phyloP scores from a whole-genome alignment of 768 basidiomycete genomes.

The Hericium erinaceus region DNA sequence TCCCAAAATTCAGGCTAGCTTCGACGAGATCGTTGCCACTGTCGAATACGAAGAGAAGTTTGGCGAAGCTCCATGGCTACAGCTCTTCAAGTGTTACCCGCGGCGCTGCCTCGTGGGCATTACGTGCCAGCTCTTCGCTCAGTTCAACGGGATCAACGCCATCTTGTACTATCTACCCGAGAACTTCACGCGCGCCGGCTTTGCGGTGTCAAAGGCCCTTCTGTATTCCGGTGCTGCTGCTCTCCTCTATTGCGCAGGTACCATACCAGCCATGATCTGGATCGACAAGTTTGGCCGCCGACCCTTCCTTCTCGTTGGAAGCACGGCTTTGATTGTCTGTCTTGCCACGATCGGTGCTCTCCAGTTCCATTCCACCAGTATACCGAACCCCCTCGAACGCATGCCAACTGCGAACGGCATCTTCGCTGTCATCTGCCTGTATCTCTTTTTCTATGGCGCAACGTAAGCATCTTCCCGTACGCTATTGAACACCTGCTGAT shows the following conservation, averaged over 20 bases:
- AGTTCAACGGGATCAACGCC: slow-evolving; percentile 48
- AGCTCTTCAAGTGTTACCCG: slow-evolving; percentile 42
- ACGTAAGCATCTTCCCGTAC: slow-evolving; percentile 22
- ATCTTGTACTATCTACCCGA: slow-evolving; percentile 51
- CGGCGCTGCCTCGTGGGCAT: slow-evolving; percentile 42
- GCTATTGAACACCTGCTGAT: slow-evolving; percentile 5
- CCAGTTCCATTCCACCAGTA: slow-evolving; percentile 33
- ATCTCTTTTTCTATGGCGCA: slow-evolving; percentile 49
- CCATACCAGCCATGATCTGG: slow-evolving; percentile 43
- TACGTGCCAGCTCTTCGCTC: slow-evolving; percentile 42
- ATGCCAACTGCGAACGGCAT: slow-evolving; percentile 27
- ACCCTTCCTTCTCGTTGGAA: slow-evolving; percentile 39
- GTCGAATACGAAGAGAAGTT: slow-evolving; percentile 30
- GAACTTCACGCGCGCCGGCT: slow-evolving; percentile 41
- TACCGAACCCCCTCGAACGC: slow-evolving; percentile 25
- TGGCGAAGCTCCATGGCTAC: slow-evolving; percentile 33
- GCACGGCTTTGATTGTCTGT: slow-evolving; percentile 31
- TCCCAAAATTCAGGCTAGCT: slow-evolving; percentile 34
- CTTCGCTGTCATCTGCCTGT: slow-evolving; percentile 40
- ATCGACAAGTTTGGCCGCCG: slow-evolving; percentile 47
- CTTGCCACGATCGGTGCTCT: slow-evolving; percentile 44
- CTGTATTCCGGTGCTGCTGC: slow-evolving; percentile 39
- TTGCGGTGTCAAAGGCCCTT: slow-evolving; percentile 32
- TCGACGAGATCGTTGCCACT: slow-evolving; percentile 31
- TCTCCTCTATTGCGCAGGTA: slow-evolving; percentile 38